Base-by-base conservation (phyloP, 73 alveolate genomes). In the Uronychia binucleata region DNA sequence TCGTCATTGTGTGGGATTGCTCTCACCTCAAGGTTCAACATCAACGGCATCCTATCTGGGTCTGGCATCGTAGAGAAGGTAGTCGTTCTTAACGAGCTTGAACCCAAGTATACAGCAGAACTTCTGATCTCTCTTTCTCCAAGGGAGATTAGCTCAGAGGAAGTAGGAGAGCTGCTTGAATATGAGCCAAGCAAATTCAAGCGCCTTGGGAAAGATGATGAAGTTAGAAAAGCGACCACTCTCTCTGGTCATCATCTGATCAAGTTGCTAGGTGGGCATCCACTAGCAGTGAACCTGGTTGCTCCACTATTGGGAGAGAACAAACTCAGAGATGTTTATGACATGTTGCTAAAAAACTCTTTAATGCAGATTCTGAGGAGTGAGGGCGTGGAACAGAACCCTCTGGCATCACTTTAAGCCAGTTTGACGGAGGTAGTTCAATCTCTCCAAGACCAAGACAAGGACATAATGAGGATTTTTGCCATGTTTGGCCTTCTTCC, bases 281-380 rank as follows among this genome's bases (percentile, higher is more conserved):
- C 95, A 58, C 92, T 80, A 57, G 95, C 95, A 1, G 82, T 89
- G 30, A 80, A 88, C 35, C 59, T 89, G 35, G 95, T 87, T 31
- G 95, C 92, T 8, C 89, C 95, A 1, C 46, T 88, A 29, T 35
- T 88, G 29, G 29, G 80, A 77, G 88, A 88, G 33, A 88, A 75
- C 29, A 58, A 82, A 5, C 59, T 88, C 26, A 88, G 77, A 31
- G 94, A 82, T 34, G 78, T 88, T 25, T 88, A 79, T 46, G 67
- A 46, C n/a, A 11, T 46, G 67, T 11, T 46, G 67, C 67, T 46
- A 46, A 46, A 46, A 5, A 46, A 46, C 67, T 46, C 67, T 5
- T 19, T 46, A 46, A 46, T 46, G 67, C n/a, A 46, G 67, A 46
- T 46, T 19, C 19, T 46, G 67, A 46, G 67, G 67, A 46, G 19